Evolutionary conservation across 2,329 filamentous ascomycete species (phyloP).

Genomic region (Xylariaceae sp.): DNA sequence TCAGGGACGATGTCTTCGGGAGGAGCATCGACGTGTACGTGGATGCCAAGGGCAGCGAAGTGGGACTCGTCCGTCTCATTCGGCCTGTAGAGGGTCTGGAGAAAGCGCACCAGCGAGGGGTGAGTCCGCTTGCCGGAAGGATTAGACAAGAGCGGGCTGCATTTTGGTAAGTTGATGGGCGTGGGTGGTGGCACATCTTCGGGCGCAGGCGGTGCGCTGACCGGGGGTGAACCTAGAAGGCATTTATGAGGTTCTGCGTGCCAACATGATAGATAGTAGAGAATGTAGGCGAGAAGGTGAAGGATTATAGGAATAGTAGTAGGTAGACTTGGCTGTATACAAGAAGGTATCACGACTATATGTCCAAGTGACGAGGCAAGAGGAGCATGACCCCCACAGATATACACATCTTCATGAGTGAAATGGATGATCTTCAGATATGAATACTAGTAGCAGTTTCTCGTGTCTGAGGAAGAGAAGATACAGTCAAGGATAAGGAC

Average conservation of each 20-base stretch:
- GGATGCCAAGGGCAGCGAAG: constrained; percentile 53
- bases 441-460: too few relatives aligned
- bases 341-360: background rate
- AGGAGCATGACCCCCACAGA: too few relatives aligned
- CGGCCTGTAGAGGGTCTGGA: constrained; percentile 51
- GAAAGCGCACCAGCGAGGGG: constrained; percentile 43
- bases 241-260: constrained; percentile 21
- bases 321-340: too few relatives aligned
- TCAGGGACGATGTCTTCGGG: constrained; percentile 50
- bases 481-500: too few relatives aligned
- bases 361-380: background rate
- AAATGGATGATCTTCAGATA: too few relatives aligned
- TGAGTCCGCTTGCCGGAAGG: constrained; percentile 19
- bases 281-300: background rate
- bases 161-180: constrained; percentile 47
- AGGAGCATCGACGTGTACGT: constrained; percentile 48
- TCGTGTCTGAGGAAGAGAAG: too few relatives aligned
- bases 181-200: constrained; percentile 54
- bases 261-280: background rate
- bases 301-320: background rate
- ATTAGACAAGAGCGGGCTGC: constrained; percentile 31
- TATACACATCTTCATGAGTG: too few relatives aligned
- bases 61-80: constrained; percentile 44
- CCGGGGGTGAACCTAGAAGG: constrained; percentile 25
- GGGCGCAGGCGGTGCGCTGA: constrained; percentile 28